Evolutionary conservation across 2,329 filamentous ascomycete genomes (phyloP), one percentile per base, ranked within the genome.

Genomic region (Hypomyces rosellus): DNA sequence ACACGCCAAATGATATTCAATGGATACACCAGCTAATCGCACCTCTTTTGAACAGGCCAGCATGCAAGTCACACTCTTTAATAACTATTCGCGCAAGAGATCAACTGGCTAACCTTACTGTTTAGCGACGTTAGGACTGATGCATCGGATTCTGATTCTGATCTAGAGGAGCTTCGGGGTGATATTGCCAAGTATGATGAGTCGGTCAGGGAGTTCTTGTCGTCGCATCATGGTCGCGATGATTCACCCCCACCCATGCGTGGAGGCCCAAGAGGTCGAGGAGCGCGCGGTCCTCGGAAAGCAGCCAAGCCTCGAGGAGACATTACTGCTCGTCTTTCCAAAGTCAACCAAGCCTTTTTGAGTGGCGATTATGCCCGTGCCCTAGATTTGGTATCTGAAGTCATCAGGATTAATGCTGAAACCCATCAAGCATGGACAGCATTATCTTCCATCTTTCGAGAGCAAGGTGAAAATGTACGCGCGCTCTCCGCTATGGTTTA

Each of bases 311-410:
- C 84, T 14, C 80, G 84, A 41, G 81, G 77, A 38, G 84, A 89
- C 57, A 88, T 90, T 64, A 88, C 85, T 59, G 73, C 79, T 38
- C 74, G 84, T 39, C 74, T 90, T 45, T 76, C 78, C 43, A 74
- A 79, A 60, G 87, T 88, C 3, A 87, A 83, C 52, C 75, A 84
- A 53, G 80, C 82, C 4, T 90, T 84, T 61, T 74, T 89, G 52
- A 72, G 77, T 9, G 74, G 77, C 22, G 74, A 84, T 16, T 82
- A 84, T 55, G 74, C 80, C 5, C 71, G 75, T 38, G 84, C 86
- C 5, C 69, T 82, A 34, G 74, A 76, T 14, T 70, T 79, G 18
- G 76, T 81, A 8, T 74, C 77, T 38, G 82, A 86, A 58, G 78
- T 85, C 51, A 84, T 86, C 59, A 76, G 82, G 46, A 82, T 86